Evolutionary conservation across 2,329 filamentous ascomycete species (phyloP).

Genomic region (Onygenales sp.): DNA sequence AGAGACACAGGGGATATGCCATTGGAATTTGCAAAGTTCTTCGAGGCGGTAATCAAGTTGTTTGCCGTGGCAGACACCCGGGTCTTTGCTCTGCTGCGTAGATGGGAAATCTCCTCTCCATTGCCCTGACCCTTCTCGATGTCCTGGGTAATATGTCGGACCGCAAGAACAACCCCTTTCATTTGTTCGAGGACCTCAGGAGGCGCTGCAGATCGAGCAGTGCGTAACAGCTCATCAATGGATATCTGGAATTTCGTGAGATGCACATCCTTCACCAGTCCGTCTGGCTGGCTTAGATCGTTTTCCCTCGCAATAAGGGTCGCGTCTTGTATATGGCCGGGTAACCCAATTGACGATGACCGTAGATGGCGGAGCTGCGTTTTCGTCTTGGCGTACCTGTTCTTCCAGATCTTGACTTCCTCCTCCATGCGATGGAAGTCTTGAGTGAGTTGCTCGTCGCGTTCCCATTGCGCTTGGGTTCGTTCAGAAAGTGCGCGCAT

Average conservation of each 20-base stretch:
- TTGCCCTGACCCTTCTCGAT: constrained; percentile 52
- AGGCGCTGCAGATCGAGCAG: constrained; percentile 63
- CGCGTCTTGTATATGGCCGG: constrained; percentile 34
- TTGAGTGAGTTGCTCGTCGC: constrained; percentile 66
- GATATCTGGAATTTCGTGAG: constrained; percentile 92
- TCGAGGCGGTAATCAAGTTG: constrained; percentile 87
- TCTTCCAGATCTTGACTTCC: constrained; percentile 83
- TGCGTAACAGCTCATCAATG: constrained; percentile 79
- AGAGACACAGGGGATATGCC: constrained; percentile 89
- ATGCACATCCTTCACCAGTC: constrained; percentile 80
- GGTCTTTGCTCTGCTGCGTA: constrained; percentile 62
- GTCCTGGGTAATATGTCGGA: constrained; percentile 76
- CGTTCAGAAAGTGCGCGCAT: constrained; percentile 81
- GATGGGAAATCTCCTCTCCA: constrained; percentile 43
- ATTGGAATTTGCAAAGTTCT: constrained; percentile 74
- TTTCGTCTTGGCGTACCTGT: constrained; percentile 78
- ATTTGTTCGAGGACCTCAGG: constrained; percentile 72
- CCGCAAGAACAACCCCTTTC: constrained; percentile 73
- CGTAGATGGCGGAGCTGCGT: constrained; percentile 76
- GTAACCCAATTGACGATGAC: constrained; percentile 67
- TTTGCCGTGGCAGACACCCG: constrained; percentile 90
- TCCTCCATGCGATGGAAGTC: constrained; percentile 68
- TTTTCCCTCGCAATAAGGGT: constrained; percentile 54
- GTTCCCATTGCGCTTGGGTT: constrained; percentile 67
- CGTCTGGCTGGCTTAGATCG: constrained; percentile 61